Evolutionary conservation across 495 filamentous ascomycete species (phyloP), one percentile per base, ranked within the genome.

Genomic region (Podospora tetraspora): DNA sequence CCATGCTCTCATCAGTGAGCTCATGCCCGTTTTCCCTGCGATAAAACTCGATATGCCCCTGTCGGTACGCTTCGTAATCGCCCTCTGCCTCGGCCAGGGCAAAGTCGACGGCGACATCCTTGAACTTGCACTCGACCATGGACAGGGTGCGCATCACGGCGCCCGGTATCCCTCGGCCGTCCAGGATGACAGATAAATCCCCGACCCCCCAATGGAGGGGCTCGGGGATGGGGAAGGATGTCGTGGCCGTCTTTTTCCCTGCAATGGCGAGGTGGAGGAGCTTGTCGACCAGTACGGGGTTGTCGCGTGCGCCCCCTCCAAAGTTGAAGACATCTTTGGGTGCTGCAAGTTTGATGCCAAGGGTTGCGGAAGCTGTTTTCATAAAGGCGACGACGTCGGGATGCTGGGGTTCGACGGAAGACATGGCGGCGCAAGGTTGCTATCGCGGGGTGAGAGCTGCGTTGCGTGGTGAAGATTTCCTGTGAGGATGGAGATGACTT

Each of bases 331-430:
- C 63, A 64, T 79, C 77, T 60, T 77, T 78, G 23, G 75, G 75
- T 16, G 62, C 32, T 8, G 72, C 56, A 27, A 75, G 71, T 8
- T 69, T 25, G 11, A 5, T 32, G 34, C 71, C 72, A 2, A 79
- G 71, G 12, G 69, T 64, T 21, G 66, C 57, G 12, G 74, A 75
- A 9, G 74, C 77, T 4, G 19, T 9, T 27, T 67, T 34, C 74
- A 77, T 75, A 62, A 79, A 77, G 27, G 72, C 72, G 37, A 69
- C 66, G 34, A 79, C 66, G 52, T 74, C 72, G 25, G 75, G 71
- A 59, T 69, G 68, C 66, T 57, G 60, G n/a, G 70, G 71, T 12
- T 75, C 68, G 66, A 84, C 83, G 3, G 86, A 83, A 19, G 89
- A 70, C 64, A 84, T 78, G 30, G 88, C 85, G 24, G 89, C 32